Conservation (phyloP, 257 asterid genomes). For the Solanum commersonii region DNA sequence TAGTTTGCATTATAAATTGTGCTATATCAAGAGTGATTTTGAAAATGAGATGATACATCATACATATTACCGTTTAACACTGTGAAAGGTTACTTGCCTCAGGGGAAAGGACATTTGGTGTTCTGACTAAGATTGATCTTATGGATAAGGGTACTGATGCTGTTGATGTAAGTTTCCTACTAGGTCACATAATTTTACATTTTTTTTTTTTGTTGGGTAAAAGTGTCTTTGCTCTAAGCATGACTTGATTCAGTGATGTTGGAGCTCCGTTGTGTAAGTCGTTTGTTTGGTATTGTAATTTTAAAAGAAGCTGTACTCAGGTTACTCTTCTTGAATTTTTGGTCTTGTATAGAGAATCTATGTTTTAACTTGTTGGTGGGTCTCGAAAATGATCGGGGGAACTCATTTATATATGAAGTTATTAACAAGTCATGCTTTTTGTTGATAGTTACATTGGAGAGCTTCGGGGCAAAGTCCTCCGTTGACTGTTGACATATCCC, state of each 20-base stretch:
- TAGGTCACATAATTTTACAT: neutral
- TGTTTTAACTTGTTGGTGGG: neutral
- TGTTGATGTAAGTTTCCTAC: constrained; percentile 13
- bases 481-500: neutral
- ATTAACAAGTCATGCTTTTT: neutral
- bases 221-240: neutral
- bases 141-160: constrained; percentile 30
- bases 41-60: neutral
- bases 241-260: neutral
- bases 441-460: neutral
- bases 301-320: neutral
- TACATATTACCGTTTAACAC: neutral
- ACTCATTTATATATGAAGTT: neutral
- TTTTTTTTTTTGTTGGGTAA: neutral
- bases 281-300: neutral
- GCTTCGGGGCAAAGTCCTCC: neutral
- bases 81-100: constrained; percentile 1
- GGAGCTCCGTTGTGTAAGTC: neutral
- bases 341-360: neutral
- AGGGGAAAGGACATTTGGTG: constrained; percentile 28
- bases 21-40: neutral
- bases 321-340: neutral
- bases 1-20: neutral
- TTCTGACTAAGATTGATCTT: constrained; percentile 19
- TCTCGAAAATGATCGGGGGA: neutral